Conservation (phyloP, 1,139 yeast species). For the Saccharomyces hybrid region DNA sequence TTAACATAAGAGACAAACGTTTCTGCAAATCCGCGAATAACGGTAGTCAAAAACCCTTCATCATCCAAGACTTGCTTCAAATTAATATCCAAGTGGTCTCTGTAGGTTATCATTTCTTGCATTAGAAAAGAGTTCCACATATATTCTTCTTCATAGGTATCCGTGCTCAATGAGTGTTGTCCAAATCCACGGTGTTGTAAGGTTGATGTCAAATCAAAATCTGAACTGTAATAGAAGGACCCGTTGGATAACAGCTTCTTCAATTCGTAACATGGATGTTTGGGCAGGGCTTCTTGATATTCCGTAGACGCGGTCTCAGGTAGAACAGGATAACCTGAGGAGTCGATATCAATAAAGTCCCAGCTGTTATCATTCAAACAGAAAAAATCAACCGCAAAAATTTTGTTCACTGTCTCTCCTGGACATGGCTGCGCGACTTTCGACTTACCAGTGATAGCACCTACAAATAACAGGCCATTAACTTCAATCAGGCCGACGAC, state of each 20-base stretch:
- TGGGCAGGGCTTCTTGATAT: conserved; percentile 30
- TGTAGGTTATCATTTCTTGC: conserved; percentile 69
- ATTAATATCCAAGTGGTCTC: conserved; percentile 58
- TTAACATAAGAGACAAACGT: conserved; percentile 52
- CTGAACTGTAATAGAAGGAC: conserved; percentile 85
- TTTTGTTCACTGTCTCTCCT: conserved; percentile 72
- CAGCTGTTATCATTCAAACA: conserved; percentile 65
- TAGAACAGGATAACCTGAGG: conserved; percentile 52
- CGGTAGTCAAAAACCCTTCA: conserved; percentile 80
- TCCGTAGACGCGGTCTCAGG: conserved; percentile 26
- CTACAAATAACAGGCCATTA: conserved; percentile 59
- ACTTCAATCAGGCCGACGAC: conserved; percentile 77
- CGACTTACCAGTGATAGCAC: conserved; percentile 68
- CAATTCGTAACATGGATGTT: conserved; percentile 81
- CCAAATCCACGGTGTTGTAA: conserved; percentile 65
- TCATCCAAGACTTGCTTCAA: conserved; percentile 58
- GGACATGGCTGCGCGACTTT: conserved; percentile 82
- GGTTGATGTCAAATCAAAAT: conserved; percentile 84
- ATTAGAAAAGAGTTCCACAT: conserved; percentile 97
- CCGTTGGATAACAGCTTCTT: conserved; percentile 77
- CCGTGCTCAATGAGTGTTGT: conserved; percentile 40
- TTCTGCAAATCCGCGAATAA: conserved; percentile 90
- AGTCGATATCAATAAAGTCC: conserved; percentile 68
- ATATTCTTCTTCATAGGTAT: conserved; percentile 69
- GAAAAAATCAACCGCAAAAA: conserved; percentile 76